Percentiles rank a stretch among this genome's conserved stretches.
phyloP scores from a whole-genome alignment of 176 grass and related monocot genomes.

The Oryza longistaminata region DNA sequence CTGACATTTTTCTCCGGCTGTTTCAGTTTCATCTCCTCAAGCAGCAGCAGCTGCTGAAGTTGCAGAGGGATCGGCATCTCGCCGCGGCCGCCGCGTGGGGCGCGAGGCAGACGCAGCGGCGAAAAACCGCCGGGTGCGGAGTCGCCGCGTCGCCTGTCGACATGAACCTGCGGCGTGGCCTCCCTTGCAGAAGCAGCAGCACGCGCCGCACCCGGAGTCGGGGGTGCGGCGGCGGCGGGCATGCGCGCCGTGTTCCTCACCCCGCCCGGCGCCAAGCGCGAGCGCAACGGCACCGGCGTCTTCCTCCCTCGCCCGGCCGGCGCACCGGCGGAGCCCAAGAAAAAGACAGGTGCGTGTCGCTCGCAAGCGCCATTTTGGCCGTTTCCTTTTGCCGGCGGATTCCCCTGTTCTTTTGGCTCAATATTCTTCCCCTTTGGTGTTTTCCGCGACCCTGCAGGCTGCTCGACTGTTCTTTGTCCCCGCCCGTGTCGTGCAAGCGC shows the following conservation, averaged over 20 bases:
- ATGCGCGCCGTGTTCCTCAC: conserved; percentile 76
- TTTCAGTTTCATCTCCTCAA: conserved; percentile 74
- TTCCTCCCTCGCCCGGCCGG: conserved; percentile 66
- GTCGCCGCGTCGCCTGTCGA: conserved; percentile 18
- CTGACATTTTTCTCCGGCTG: not conserved
- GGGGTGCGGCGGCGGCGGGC: not conserved
- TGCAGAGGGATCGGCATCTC: conserved; percentile 59
- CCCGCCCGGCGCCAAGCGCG: conserved; percentile 46
- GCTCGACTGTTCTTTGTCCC: conserved; percentile 91
- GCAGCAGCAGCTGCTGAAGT: conserved; percentile 72
- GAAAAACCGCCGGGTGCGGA: not conserved
- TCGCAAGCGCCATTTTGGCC: not conserved
- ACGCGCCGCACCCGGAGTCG: not conserved
- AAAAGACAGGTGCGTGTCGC: conserved; percentile 61
- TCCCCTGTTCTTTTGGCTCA: not conserved
- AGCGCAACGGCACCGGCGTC: conserved; percentile 81
- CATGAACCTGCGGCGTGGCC: conserved; percentile 54
- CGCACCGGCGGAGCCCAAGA: conserved; percentile 42
- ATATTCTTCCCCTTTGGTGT: not conserved
- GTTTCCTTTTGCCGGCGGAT: not conserved
- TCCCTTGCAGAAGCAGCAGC: conserved; percentile 46
- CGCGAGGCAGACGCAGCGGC: not conserved
- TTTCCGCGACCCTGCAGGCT: conserved; percentile 37
- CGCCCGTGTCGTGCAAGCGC: conserved; percentile 74
- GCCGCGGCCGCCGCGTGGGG: conserved; percentile 16